A percentile compares a stretch with the other conserved stretches of the same genome.
phyloP scores from a whole-genome alignment of 106 monocot species.

The Platanthera guangdongensis region DNA sequence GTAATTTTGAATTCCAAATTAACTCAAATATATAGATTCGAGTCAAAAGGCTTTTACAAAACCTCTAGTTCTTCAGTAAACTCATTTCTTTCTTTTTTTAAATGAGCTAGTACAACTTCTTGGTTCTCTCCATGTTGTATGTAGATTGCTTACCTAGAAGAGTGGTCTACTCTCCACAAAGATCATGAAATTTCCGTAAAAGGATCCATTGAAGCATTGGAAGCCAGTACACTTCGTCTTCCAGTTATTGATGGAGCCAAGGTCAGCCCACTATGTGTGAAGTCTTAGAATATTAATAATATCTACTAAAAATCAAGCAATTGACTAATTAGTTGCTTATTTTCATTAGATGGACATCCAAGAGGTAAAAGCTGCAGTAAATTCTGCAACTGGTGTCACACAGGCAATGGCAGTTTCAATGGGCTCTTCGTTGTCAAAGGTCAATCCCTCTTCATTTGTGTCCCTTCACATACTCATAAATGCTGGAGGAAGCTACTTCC shows the following conservation, averaged over 20 bases:
- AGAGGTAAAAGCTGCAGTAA: constrained; percentile 27
- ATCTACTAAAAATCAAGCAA: background rate
- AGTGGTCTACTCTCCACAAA: constrained; percentile 41
- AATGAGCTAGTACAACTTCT: background rate
- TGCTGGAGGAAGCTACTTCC: background rate
- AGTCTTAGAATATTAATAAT: background rate
- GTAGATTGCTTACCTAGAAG: constrained; percentile 54
- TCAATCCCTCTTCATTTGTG: background rate
- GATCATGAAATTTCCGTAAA: constrained; percentile 45
- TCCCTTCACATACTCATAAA: background rate
- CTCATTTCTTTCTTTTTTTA: too few relatives aligned
- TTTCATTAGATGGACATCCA: constrained; percentile 17
- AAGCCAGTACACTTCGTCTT: constrained; percentile 65
- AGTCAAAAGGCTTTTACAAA: background rate
- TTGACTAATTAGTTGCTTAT: background rate
- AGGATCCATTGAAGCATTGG: constrained; percentile 45
- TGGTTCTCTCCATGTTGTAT: background rate
- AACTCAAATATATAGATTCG: background rate
- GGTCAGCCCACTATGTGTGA: constrained; percentile 21
- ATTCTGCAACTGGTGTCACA: constrained; percentile 30
- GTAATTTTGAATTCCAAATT: background rate
- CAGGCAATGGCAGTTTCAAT: constrained; percentile 27
- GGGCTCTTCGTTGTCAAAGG: constrained; percentile 21
- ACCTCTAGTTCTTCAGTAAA: too few relatives aligned
- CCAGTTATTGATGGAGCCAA: constrained; percentile 48